Evolutionary conservation across 2,329 filamentous ascomycete genomes (phyloP).

Genomic region (Pseudogymnoascus sp.): DNA sequence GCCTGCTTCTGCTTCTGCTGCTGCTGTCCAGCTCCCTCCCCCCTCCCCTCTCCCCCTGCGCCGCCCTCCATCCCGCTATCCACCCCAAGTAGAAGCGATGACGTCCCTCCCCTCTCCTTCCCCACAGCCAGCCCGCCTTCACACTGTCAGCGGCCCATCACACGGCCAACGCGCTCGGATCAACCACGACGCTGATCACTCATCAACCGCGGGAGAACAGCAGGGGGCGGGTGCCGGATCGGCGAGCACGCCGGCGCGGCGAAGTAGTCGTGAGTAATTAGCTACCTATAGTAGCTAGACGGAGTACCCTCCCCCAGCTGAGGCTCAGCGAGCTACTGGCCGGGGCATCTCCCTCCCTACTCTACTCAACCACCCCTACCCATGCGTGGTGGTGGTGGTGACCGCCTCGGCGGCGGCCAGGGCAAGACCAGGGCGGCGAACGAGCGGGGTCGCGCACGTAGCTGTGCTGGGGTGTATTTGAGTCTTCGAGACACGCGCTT

Average conservation of each 20-base stretch:
- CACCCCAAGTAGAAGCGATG: neutral
- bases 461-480: neutral
- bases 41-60: no score
- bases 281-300: no score
- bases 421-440: neutral
- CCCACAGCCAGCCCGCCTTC: neutral
- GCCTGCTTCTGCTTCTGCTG: no score
- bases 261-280: neutral
- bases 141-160: neutral
- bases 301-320: neutral
- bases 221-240: neutral
- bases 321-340: neutral
- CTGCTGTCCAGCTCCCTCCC: neutral
- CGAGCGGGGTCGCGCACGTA: neutral
- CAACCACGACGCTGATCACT: no score
- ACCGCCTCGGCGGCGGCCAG: neutral
- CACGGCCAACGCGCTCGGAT: neutral
- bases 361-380: neutral
- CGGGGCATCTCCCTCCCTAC: neutral
- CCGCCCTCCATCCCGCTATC: no score
- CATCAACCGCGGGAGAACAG: no score
- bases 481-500: neutral
- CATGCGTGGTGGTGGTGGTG: neutral
- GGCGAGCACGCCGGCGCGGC: neutral
- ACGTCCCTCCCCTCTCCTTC: neutral